Evolutionary conservation across 2,329 filamentous ascomycete genomes (phyloP).

Genomic region (Aspergillus neoniger): DNA sequence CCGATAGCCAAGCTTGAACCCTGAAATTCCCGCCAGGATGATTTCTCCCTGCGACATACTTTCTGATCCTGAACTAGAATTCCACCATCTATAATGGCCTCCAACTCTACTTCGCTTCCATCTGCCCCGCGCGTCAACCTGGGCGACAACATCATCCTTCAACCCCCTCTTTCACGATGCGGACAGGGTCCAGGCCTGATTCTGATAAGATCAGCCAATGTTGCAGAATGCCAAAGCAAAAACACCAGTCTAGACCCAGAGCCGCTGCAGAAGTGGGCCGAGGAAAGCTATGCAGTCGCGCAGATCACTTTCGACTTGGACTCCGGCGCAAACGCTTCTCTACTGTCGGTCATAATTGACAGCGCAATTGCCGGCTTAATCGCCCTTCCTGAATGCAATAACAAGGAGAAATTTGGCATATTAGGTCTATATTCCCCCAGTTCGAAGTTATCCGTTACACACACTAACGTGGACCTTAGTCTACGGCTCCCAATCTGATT

Average conservation of each 20-base stretch:
- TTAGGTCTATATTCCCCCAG: slow-evolving; percentile 19
- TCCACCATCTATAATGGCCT: slow-evolving; percentile 3
- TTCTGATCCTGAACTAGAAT: too few relatives aligned
- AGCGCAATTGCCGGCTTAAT: slow-evolving; percentile 18
- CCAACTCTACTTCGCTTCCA: not conserved
- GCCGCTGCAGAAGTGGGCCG: slow-evolving; percentile 67
- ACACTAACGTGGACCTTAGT: slow-evolving; percentile 16
- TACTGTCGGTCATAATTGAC: slow-evolving; percentile 12
- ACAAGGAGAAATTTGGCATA: slow-evolving; percentile 22
- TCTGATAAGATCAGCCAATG: slow-evolving; percentile 42
- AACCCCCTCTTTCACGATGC: slow-evolving; percentile 52
- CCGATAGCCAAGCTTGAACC: too few relatives aligned
- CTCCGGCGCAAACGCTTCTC: slow-evolving; percentile 15
- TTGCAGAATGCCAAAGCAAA: slow-evolving; percentile 29
- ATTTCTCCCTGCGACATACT: not conserved
- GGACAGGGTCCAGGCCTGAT: slow-evolving; percentile 53
- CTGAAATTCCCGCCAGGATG: not conserved
- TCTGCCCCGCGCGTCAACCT: slow-evolving; percentile 15
- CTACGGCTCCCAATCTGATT: slow-evolving; percentile 29
- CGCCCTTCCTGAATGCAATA: slow-evolving; percentile 29
- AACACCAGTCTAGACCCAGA: slow-evolving; percentile 53
- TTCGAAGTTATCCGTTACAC: not conserved
- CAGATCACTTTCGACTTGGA: slow-evolving; percentile 46
- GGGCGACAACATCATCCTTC: slow-evolving; percentile 18
- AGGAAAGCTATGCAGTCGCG: slow-evolving; percentile 67